These are phyloP conservation scores for Aspergillus vadensis DNA, from an alignment of 2,329 filamentous ascomycete genomes.

Conservation along the genomic window DNA sequence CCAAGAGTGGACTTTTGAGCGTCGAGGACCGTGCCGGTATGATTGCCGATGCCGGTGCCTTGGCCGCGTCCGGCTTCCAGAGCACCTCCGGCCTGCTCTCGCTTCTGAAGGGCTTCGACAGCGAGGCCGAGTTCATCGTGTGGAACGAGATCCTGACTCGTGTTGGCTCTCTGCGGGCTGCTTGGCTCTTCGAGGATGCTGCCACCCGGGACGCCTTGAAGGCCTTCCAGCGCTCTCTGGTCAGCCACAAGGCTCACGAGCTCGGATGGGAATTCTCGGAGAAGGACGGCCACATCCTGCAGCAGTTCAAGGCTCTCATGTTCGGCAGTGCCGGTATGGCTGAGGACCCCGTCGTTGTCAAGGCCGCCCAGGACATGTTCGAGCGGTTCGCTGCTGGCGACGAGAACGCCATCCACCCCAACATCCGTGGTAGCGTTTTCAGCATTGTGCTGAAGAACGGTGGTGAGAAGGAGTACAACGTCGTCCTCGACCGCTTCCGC, in stretches of 20 bases:
- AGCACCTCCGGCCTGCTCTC: slow-evolving; percentile 88
- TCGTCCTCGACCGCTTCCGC: slow-evolving; percentile 73
- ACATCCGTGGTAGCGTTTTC: slow-evolving; percentile 85
- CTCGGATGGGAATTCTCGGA: slow-evolving; percentile 87
- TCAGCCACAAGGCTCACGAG: slow-evolving; percentile 78
- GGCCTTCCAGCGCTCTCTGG: slow-evolving; percentile 77
- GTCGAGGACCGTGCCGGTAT: slow-evolving; percentile 94
- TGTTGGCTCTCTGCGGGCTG: slow-evolving; percentile 73
- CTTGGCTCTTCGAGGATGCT: slow-evolving; percentile 86
- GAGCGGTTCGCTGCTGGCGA: slow-evolving; percentile 79
- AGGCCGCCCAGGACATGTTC: slow-evolving; percentile 88
- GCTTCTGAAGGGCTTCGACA: slow-evolving; percentile 78
- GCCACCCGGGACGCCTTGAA: slow-evolving; percentile 72
- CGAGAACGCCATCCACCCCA: slow-evolving; percentile 80
- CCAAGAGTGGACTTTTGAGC: slow-evolving; percentile 74
- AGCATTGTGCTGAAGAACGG: slow-evolving; percentile 81
- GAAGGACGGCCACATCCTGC: slow-evolving; percentile 81
- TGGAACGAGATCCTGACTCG: slow-evolving; percentile 90
- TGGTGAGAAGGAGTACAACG: slow-evolving; percentile 82
- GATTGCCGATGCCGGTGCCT: slow-evolving; percentile 87
- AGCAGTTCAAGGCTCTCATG: slow-evolving; percentile 91
- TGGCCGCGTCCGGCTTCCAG: slow-evolving; percentile 88
- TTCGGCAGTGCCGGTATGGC: slow-evolving; percentile 81
- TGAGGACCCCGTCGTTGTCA: slow-evolving; percentile 76
- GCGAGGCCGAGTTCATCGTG: slow-evolving; percentile 84